A percentile compares a stretch with the other conserved stretches of the same genome.
Evolutionary conservation across 345 rosid genomes (phyloP).

Genomic region (Eucalyptus guilfoylei): DNA sequence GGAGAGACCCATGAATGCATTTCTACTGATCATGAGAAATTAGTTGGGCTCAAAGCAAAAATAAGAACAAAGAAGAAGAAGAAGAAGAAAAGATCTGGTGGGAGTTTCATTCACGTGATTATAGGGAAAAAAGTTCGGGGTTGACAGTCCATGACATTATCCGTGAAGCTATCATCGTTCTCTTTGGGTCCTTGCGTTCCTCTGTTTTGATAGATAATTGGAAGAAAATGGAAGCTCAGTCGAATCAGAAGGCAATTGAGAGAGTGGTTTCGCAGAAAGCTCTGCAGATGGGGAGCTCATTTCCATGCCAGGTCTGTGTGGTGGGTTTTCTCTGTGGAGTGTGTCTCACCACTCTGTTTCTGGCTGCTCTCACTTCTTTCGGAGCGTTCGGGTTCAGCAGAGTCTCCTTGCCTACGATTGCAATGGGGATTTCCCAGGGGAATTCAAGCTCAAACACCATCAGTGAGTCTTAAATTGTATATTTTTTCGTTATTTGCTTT

Average conservation of each 20-base stretch:
- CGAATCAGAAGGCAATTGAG: constrained; percentile 59
- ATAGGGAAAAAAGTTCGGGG: background rate
- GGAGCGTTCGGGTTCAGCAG: constrained; percentile 43
- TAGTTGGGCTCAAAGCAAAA: background rate
- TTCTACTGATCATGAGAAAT: background rate
- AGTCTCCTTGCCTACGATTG: constrained; percentile 32
- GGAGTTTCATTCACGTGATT: background rate
- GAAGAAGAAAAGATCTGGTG: background rate
- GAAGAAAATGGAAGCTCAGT: constrained; percentile 33
- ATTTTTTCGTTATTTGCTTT: background rate
- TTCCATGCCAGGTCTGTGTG: constrained; percentile 87
- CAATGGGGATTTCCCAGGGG: constrained; percentile 31
- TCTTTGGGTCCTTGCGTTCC: background rate
- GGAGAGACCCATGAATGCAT: background rate
- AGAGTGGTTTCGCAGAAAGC: constrained; percentile 80
- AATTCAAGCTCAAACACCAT: constrained; percentile 42
- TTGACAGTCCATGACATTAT: background rate
- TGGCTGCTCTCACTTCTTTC: constrained; percentile 76
- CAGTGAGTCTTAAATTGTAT: constrained; percentile 24
- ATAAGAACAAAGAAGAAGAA: background rate
- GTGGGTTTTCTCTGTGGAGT: constrained; percentile 83
- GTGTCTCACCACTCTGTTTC: constrained; percentile 72
- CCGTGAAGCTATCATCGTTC: background rate
- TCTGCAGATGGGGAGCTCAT: constrained; percentile 72
- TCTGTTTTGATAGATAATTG: background rate